Conservation (phyloP, 352 stramenopile genomes). For the Globisporangium irregulare region DNA sequence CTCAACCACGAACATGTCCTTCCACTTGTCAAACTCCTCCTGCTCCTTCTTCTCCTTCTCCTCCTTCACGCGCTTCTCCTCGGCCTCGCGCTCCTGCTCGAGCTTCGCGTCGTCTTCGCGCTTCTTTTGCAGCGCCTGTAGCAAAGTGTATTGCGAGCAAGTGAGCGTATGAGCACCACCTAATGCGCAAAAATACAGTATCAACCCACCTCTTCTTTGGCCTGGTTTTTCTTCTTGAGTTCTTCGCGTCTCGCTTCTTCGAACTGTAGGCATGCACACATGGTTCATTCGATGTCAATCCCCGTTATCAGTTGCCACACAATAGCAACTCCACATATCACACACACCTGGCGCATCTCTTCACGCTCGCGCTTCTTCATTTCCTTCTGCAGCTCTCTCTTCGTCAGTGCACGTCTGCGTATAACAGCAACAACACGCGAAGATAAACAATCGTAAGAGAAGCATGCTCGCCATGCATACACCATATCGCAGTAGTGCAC, state of each 20-base stretch:
- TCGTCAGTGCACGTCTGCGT: conserved; percentile 51
- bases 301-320: too few species aligned
- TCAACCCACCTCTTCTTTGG: conserved; percentile 46
- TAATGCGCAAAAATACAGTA: not conserved
- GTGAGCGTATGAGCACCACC: too few species aligned
- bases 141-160: too few species aligned
- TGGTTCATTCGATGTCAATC: too few species aligned
- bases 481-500: not conserved
- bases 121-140: conserved; percentile 48
- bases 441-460: too few species aligned
- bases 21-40: conserved; percentile 77
- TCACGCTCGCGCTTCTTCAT: conserved; percentile 74
- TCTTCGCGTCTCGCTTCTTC: conserved; percentile 68
- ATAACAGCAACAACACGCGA: not conserved
- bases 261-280: conserved; percentile 34
- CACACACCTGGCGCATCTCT: conserved; percentile 55
- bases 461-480: not conserved
- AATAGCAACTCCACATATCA: not conserved
- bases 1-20: conserved; percentile 70
- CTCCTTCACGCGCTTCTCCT: conserved; percentile 38
- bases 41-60: conserved; percentile 64
- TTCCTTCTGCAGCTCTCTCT: conserved; percentile 79
- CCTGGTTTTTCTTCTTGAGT: conserved; percentile 42
- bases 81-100: conserved; percentile 46
- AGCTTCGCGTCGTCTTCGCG: conserved; percentile 47